phyloP scores from a whole-genome alignment of 2,329 filamentous ascomycete genomes.

The Penicillium thymicola region DNA sequence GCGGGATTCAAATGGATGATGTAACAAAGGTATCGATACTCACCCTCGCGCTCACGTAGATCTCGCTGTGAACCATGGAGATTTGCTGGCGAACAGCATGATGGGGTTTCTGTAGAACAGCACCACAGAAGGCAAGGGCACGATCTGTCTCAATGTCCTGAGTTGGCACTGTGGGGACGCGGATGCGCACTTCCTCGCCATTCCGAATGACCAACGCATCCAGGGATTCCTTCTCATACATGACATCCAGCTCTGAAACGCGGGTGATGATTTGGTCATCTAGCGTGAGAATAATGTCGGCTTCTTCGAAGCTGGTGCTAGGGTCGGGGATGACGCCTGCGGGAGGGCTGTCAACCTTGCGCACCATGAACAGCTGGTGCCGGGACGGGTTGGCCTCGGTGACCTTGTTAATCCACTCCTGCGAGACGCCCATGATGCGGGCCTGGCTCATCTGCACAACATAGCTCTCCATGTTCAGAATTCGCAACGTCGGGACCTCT shows the following conservation, averaged over 20 bases:
- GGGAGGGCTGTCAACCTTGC: conserved; percentile 72
- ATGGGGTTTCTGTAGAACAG: conserved; percentile 87
- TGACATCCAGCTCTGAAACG: conserved; percentile 88
- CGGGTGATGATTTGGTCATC: conserved; percentile 91
- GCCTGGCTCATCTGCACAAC: conserved; percentile 96
- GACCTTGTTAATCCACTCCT: conserved; percentile 92
- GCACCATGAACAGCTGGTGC: conserved; percentile 97
- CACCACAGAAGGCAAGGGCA: conserved; percentile 91
- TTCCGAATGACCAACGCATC: conserved; percentile 85
- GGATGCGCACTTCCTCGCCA: conserved; percentile 71
- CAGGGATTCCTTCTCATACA: conserved; percentile 84
- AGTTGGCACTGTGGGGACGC: conserved; percentile 80
- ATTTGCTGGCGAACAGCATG: conserved; percentile 97
- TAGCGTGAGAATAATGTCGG: conserved; percentile 85
- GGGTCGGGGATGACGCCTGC: conserved; percentile 38
- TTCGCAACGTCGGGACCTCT: conserved; percentile 74
- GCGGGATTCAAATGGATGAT: not conserved
- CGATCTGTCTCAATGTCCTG: conserved; percentile 89
- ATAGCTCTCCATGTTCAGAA: conserved; percentile 90
- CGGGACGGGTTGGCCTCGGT: conserved; percentile 83
- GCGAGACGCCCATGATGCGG: conserved; percentile 92
- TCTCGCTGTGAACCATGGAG: conserved; percentile 89
- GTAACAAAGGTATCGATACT: conserved; percentile 11
- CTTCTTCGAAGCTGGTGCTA: conserved; percentile 72
- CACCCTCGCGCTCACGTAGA: conserved; percentile 83